Conservation (phyloP, 2,329 filamentous ascomycete genomes). For the Pyrenophora graminea region DNA sequence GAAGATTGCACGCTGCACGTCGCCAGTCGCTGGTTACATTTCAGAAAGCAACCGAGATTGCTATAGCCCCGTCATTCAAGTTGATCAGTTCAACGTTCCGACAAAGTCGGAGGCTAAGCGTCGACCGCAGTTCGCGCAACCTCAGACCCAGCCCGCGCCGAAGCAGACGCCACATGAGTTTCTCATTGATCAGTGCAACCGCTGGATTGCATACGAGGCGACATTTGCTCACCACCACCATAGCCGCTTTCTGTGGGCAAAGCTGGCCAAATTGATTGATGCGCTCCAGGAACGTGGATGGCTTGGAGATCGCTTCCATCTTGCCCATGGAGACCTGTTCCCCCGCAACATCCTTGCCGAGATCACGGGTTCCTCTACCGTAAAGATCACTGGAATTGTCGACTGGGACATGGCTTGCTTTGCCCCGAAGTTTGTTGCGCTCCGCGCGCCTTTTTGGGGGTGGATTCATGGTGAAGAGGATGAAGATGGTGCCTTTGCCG, state of each 20-base stretch:
- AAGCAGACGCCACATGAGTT: slow-evolving; percentile 4
- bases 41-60: not conserved
- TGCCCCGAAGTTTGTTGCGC: slow-evolving; percentile 32
- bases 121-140: not conserved
- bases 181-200: not conserved
- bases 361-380: not conserved
- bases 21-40: slow-evolving; percentile 3
- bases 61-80: not conserved
- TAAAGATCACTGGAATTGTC: slow-evolving; percentile 29
- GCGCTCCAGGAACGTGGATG: not conserved
- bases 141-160: not conserved
- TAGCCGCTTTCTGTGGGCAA: not conserved
- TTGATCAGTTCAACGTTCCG: slow-evolving; percentile 2
- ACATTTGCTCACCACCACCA: not conserved
- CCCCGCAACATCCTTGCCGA: slow-evolving; percentile 37
- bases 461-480: slow-evolving; percentile 2
- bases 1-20: slow-evolving; percentile 2
- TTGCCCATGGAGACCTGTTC: slow-evolving; percentile 33
- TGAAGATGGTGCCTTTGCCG: not conserved
- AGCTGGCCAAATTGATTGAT: not conserved
- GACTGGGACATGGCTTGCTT: slow-evolving; percentile 43
- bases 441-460: slow-evolving; percentile 6
- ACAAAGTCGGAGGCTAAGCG: not conserved
- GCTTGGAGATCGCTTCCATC: slow-evolving; percentile 8
- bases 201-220: slow-evolving; percentile 3